Evolutionary conservation across 768 basidiomycete genomes (phyloP), one percentile per base, ranked within the genome.

Genomic region (Calocybe cyanea): DNA sequence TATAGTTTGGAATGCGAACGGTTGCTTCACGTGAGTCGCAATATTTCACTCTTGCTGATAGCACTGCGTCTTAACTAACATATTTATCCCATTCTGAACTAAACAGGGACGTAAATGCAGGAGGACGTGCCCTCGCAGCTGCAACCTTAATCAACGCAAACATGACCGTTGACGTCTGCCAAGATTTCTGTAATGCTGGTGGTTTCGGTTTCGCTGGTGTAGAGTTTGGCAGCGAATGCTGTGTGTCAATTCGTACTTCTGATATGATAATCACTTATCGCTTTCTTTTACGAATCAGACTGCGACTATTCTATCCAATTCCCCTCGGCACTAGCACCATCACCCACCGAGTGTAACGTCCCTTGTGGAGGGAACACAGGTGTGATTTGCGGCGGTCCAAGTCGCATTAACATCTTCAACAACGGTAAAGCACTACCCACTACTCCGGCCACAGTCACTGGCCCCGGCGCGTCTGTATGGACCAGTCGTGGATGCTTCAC

Each of bases 181-280:
- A 51, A 33, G 23, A 35, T 2, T 51, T 43, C 45, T 51, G 45
- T 17, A 41, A 46, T n/a, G 24, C 31, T 18, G 28, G 39, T 15
- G 24, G 7, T 1, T 50, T 37, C 24, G 50, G 42, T 28, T 47
- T 51, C 38, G 45, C 50, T 1, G 50, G 50, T 36, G 50, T 51
- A 15, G 42, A 51, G 21, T 51, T 43, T 32, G 50, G 45, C 2
- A 44, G 41, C 33, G 50, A 51, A 25, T 47, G 50, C 33, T 51
- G 50, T 51, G 40, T 20, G 45, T 47, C n/a, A 19, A 24, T 42
- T 40, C 9, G 13, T 13, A 18, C 11, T 23, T 20, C 9, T 11
- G 4, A 6, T 35, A 7, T 5, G 34, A n/a, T n/a, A 18, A 28
- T 28, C 17, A 35, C 34, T 35, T 35, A 35, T 18, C 34, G 5